A percentile compares a stretch with the other conserved stretches of the same genome.
These are phyloP conservation scores for Nannochloropsis salina DNA, from an alignment of 108 stramenopile species.

Conservation along the genomic window DNA sequence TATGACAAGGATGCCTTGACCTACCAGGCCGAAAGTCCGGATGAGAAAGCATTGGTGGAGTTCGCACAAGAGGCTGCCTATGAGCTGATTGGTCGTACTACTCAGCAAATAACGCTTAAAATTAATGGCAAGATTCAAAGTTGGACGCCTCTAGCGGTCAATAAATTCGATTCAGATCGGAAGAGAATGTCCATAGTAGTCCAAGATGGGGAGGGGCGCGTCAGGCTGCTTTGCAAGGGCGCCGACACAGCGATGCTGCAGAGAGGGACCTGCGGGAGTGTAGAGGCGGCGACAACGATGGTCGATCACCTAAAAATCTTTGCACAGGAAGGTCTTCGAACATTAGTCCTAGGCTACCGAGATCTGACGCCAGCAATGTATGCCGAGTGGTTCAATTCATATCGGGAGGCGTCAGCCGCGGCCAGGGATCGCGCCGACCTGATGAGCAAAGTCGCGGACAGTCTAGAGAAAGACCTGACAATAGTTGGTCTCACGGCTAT, in stretches of 20 bases:
- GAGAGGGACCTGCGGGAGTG: conserved; percentile 56
- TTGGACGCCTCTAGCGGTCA: conserved; percentile 78
- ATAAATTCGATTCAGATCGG: conserved; percentile 85
- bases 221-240: conserved; percentile 74
- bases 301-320: conserved; percentile 55
- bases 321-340: conserved; percentile 85
- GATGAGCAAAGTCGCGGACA: conserved; percentile 60
- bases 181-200: conserved; percentile 92
- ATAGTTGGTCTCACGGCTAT: conserved; percentile 92
- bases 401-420: conserved; percentile 63
- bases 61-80: conserved; percentile 71
- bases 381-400: conserved; percentile 66
- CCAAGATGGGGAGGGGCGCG: conserved; percentile 44
- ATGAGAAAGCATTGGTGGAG: conserved; percentile 78
- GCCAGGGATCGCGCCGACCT: conserved; percentile 64
- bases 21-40: conserved; percentile 84
- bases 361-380: conserved; percentile 71
- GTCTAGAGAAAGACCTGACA: conserved; percentile 72
- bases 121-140: conserved; percentile 41
- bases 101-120: conserved; percentile 13
- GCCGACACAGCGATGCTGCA: conserved; percentile 85
- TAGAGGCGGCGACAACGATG: background rate
- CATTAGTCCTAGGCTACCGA: conserved; percentile 78
- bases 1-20: conserved; percentile 36
- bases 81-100: conserved; percentile 64